Conservation (phyloP, 805 yeast species). For the Saccharomyces paradoxus region DNA sequence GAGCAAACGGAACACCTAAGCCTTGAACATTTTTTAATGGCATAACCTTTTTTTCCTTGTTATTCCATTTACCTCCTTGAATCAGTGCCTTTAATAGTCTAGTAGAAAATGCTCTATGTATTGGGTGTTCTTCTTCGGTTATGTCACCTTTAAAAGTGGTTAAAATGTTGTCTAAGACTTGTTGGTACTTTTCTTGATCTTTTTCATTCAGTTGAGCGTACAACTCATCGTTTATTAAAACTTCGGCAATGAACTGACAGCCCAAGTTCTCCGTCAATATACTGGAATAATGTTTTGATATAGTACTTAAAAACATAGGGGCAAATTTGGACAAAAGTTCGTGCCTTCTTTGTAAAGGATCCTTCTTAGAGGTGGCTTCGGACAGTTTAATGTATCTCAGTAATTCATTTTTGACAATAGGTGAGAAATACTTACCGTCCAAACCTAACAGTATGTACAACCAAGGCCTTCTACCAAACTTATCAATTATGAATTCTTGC, state of each 20-base stretch:
- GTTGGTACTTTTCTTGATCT: conserved; percentile 32
- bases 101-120: conserved; percentile 63
- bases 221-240: conserved; percentile 49
- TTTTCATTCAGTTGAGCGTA: conserved; percentile 33
- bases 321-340: conserved; percentile 61
- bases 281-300: conserved; percentile 42
- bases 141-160: conserved; percentile 61
- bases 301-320: conserved; percentile 53
- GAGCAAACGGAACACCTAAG: conserved; percentile 54
- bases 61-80: conserved; percentile 80
- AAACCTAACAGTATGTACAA: conserved; percentile 71
- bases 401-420: conserved; percentile 54
- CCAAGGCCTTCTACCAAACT: conserved; percentile 83
- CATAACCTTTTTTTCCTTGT: conserved; percentile 45
- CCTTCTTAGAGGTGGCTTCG: conserved; percentile 73
- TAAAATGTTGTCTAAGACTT: conserved; percentile 48
- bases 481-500: conserved; percentile 53
- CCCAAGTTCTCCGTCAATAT: conserved; percentile 67
- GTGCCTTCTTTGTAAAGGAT: conserved; percentile 60
- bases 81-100: conserved; percentile 69
- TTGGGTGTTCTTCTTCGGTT: conserved; percentile 55
- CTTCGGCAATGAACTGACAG: conserved; percentile 73
- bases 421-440: conserved; percentile 76
- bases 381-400: conserved; percentile 53
- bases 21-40: conserved; percentile 38